Base-by-base conservation (phyloP, 1,139 yeast genomes). In the Arxiozyma slooffiae region DNA sequence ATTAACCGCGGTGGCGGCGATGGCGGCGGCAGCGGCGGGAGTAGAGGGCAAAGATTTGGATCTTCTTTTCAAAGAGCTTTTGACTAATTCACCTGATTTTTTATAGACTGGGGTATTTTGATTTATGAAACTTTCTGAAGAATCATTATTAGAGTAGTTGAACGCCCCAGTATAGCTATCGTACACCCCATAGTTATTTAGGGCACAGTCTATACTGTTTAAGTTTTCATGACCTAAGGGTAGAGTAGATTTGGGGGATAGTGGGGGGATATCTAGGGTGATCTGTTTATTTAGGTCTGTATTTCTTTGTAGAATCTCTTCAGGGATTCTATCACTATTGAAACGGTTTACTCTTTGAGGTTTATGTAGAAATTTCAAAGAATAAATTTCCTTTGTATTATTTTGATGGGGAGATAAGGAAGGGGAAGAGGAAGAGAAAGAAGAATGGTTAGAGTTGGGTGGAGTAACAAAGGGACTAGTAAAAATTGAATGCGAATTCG, bases 41-140 rank as follows among this genome's bases (percentile, higher is more conserved):
- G 67, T 58, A 7, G 62, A 54, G 14, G 68, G 68, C 45, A 64
- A 54, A 37, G 68, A 64, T 48, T 61, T 61, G 17, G 68, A 62
- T 48, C 67, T 51, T 44, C 56, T 50, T 46, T 62, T 63, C 41
- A 63, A 50, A 8, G 64, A 61, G 50, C 60, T 51, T 47, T 57
- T 59, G 21, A 63, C 57, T 47, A 61, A 34, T 47, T 61, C 67
- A 7, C 67, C 67, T 1, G 65, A 61, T 48, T 62, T 63, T 47
- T 63, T 63, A 53, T 61, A 62, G 7, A 63, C 59, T 18, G 63
- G 64, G 34, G 55, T 50, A 17, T 53, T 54, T 22, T 55, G 50
- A 8, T 56, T 57, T 26, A 54, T 24, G 36, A 51, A 36, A 49
- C 58, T 52, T n/a, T 57, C 61, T 6, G 46, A 46, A 5, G 53